Evolutionary conservation across 2,329 filamentous ascomycete genomes (phyloP).

Genomic region (Fusarium palustre): DNA sequence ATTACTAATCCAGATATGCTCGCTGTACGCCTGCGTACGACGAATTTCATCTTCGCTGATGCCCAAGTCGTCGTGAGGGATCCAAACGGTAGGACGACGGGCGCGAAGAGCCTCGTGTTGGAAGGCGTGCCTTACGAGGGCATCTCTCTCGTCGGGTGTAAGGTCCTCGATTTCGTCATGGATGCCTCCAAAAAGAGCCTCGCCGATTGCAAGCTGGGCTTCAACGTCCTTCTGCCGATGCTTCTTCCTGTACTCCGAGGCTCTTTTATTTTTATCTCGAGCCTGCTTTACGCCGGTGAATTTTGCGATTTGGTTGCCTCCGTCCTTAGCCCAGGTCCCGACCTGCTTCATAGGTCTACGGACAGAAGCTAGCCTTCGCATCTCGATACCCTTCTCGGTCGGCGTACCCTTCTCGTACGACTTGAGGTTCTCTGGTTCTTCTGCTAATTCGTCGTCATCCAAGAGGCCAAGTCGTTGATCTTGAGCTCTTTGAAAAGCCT

Average conservation of each 20-base stretch:
- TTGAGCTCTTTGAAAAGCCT: slow-evolving; percentile 86
- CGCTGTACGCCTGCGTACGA: slow-evolving; percentile 79
- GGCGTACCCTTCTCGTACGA: slow-evolving; percentile 48
- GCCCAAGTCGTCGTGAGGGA: slow-evolving; percentile 89
- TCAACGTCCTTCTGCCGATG: slow-evolving; percentile 73
- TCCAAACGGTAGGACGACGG: slow-evolving; percentile 89
- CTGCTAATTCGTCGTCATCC: slow-evolving; percentile 62
- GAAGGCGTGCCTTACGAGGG: slow-evolving; percentile 87
- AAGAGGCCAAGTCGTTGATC: slow-evolving; percentile 73
- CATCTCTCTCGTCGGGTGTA: slow-evolving; percentile 87
- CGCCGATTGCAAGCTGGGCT: slow-evolving; percentile 77
- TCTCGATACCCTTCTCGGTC: slow-evolving; percentile 56
- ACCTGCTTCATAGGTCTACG: slow-evolving; percentile 61
- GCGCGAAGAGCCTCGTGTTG: slow-evolving; percentile 89
- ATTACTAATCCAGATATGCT: slow-evolving; percentile 92
- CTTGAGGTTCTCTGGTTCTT: slow-evolving; percentile 56
- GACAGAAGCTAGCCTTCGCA: slow-evolving; percentile 55
- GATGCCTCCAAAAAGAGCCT: slow-evolving; percentile 86
- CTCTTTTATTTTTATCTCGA: slow-evolving; percentile 49
- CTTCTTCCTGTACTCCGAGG: slow-evolving; percentile 61
- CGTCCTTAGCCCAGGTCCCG: slow-evolving; percentile 54
- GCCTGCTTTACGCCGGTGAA: slow-evolving; percentile 50
- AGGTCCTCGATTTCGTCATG: slow-evolving; percentile 96
- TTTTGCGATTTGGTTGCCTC: slow-evolving; percentile 62
- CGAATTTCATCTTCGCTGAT: slow-evolving; percentile 91